Conservation (phyloP, 805 yeast genomes). For the Blastobotrys terrestris region DNA sequence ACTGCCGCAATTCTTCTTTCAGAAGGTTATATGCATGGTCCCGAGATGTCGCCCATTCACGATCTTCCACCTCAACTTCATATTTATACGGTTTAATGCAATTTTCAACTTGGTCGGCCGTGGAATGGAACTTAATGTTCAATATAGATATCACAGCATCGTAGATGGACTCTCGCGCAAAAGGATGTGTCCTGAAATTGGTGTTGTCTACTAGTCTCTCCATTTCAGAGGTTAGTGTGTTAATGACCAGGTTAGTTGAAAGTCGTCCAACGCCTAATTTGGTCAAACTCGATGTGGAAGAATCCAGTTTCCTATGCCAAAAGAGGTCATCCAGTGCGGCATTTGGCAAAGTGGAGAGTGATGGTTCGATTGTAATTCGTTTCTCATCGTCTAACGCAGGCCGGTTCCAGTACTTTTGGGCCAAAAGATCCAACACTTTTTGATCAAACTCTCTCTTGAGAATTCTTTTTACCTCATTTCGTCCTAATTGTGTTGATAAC, state of each 20-base stretch:
- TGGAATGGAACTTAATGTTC: constrained; percentile 71
- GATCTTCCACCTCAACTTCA: constrained; percentile 91
- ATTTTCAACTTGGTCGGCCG: constrained; percentile 98
- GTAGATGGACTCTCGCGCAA: constrained; percentile 70
- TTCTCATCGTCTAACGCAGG: constrained; percentile 33
- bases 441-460: constrained; percentile 85
- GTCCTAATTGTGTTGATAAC: constrained; percentile 71
- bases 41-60: constrained; percentile 83
- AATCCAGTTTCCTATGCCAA: constrained; percentile 85
- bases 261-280: constrained; percentile 91
- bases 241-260: constrained; percentile 76
- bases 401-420: constrained; percentile 88
- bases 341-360: constrained; percentile 49
- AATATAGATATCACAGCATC: constrained; percentile 82
- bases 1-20: constrained; percentile 81
- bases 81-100: constrained; percentile 97
- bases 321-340: constrained; percentile 62
- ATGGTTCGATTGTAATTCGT: constrained; percentile 28
- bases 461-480: constrained; percentile 73
- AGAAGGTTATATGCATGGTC: constrained; percentile 69
- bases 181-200: constrained; percentile 76
- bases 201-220: constrained; percentile 67
- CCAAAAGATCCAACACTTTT: constrained; percentile 75
- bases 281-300: constrained; percentile 76
- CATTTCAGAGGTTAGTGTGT: constrained; percentile 72